Evolutionary conservation across 768 basidiomycete genomes (phyloP).

Genomic region (Suillus brevipes): DNA sequence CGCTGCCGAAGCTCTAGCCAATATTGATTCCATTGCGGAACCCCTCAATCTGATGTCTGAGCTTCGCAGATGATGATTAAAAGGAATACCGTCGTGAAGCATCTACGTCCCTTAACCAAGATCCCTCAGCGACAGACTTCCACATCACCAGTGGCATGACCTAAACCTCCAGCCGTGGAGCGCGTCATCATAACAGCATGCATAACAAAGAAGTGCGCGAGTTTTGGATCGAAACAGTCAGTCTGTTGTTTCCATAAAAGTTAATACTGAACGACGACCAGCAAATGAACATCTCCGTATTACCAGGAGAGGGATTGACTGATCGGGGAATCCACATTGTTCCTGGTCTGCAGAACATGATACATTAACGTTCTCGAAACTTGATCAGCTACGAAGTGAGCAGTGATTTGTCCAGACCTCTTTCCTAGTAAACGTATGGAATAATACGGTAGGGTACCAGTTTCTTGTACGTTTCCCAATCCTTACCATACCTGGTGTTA

Average conservation of each 20-base stretch:
- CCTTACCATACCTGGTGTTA: slow-evolving; percentile 75
- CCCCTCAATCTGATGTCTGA: no score
- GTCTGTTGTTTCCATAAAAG: not conserved
- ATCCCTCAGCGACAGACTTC: no score
- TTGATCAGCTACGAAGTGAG: not conserved
- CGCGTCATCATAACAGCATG: not conserved
- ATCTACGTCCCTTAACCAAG: no score
- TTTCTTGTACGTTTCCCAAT: slow-evolving; percentile 90
- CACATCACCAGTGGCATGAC: not conserved
- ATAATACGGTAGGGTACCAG: slow-evolving; percentile 85
- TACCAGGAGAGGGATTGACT: not conserved
- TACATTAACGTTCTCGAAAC: not conserved
- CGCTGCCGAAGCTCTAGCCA: no score
- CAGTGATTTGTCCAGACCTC: not conserved
- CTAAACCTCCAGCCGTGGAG: not conserved
- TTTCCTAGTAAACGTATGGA: slow-evolving; percentile 70
- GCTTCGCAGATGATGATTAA: not conserved
- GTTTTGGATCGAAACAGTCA: not conserved
- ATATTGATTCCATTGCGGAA: no score
- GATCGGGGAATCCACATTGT: not conserved
- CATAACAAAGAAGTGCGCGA: not conserved
- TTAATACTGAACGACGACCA: not conserved
- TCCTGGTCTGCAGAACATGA: not conserved
- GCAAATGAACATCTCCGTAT: not conserved
- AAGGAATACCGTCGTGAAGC: no score